phyloP scores from a whole-genome alignment of 345 rosid genomes.

The Isatis tinctoria region DNA sequence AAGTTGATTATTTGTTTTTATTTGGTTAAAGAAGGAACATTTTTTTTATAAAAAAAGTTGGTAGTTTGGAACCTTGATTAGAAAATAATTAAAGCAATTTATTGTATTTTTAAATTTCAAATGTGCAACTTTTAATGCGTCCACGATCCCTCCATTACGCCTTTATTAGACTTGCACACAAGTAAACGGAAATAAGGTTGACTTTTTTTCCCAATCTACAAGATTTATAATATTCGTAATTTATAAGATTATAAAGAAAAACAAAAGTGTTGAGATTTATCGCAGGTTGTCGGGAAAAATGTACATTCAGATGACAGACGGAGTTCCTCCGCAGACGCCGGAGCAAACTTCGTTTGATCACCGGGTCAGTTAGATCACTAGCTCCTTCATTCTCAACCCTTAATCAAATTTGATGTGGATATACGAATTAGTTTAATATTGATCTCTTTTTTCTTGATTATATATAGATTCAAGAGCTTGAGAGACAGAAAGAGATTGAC shows the following conservation, averaged over 20 bases:
- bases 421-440: neutral
- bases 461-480: constrained; percentile 17
- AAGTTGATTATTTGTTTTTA: neutral
- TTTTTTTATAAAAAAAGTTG: neutral
- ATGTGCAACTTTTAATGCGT: constrained; percentile 1
- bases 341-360: constrained; percentile 30
- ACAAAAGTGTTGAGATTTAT: neutral
- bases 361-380: constrained; percentile 18
- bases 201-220: neutral
- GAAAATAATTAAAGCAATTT: constrained; percentile 7
- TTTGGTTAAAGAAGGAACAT: neutral
- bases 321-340: constrained; percentile 18
- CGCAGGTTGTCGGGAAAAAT: constrained; percentile 11
- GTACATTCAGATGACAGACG: constrained; percentile 29
- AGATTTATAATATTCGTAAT: neutral
- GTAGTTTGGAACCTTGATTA: neutral
- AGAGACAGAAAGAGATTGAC: constrained; percentile 55
- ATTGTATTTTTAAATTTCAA: neutral
- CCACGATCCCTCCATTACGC: constrained; percentile 29
- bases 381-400: neutral
- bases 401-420: neutral
- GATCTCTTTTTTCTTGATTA: neutral
- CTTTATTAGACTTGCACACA: constrained; percentile 1
- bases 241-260: neutral
- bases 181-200: constrained; percentile 21